phyloP scores from a whole-genome alignment of 768 basidiomycete genomes.

The Nidularia pulvinata region DNA sequence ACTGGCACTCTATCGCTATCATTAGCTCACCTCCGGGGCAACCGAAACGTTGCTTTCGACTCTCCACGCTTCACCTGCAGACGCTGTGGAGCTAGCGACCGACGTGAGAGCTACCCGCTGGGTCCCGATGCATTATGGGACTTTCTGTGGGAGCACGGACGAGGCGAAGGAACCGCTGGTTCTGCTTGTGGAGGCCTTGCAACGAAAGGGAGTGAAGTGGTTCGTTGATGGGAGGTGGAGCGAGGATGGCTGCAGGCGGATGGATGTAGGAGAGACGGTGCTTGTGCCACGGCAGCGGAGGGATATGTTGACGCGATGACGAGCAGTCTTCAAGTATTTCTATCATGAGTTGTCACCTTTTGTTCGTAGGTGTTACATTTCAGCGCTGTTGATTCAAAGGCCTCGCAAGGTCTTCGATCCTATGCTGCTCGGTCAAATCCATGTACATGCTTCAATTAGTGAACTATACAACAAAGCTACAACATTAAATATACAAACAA shows the following conservation, averaged over 20 bases:
- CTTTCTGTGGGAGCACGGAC: not conserved
- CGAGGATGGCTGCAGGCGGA: not conserved
- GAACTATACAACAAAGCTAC: too few species aligned
- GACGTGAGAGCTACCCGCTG: not conserved
- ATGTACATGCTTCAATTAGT: too few species aligned
- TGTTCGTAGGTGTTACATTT: too few species aligned
- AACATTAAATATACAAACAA: too few species aligned
- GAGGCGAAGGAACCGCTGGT: not conserved
- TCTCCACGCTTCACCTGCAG: not conserved
- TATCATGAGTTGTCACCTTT: too few species aligned
- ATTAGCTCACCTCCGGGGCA: not conserved
- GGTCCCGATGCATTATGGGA: not conserved
- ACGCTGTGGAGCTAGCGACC: not conserved
- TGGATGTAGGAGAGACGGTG: not conserved
- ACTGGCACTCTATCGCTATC: not conserved
- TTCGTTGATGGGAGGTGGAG: not conserved
- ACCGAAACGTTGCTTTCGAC: not conserved
- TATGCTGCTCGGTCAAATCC: too few species aligned
- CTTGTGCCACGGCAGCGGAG: not conserved
- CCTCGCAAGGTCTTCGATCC: too few species aligned
- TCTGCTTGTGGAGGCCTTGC: not conserved
- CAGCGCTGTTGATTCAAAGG: too few species aligned
- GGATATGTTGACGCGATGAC: too few species aligned
- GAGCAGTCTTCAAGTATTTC: too few species aligned
- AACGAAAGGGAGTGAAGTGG: not conserved